phyloP scores from a whole-genome alignment of 2,329 filamentous ascomycete species.

The Trichoderma aggressivum region DNA sequence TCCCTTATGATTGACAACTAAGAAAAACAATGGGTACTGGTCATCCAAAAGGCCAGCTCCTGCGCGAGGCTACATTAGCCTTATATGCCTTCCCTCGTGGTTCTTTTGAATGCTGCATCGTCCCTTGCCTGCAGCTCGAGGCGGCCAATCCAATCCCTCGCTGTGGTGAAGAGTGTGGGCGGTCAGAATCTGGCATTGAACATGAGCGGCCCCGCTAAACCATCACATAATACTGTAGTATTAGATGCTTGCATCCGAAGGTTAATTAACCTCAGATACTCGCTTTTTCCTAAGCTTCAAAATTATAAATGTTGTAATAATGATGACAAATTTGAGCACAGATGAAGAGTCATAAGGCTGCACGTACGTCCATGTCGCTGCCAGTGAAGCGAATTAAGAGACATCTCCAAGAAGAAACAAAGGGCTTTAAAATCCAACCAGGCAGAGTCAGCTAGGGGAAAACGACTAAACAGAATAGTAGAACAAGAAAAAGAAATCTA shows the following conservation, averaged over 20 bases:
- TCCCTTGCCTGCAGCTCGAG: neutral
- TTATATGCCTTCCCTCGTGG: neutral
- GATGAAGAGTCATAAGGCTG: too few species aligned
- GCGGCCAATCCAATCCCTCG: neutral
- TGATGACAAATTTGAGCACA: neutral
- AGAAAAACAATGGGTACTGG: neutral
- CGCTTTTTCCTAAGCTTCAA: neutral
- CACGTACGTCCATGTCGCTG: too few species aligned
- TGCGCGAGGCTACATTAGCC: neutral
- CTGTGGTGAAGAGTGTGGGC: neutral
- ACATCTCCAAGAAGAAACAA: too few species aligned
- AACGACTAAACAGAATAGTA: too few species aligned
- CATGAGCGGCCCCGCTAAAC: neutral
- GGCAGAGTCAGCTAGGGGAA: too few species aligned
- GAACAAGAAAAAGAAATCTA: too few species aligned
- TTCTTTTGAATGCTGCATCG: neutral
- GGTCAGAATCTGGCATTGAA: neutral
- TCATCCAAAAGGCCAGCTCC: neutral
- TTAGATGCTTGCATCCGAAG: neutral
- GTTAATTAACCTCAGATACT: neutral
- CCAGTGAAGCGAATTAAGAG: too few species aligned
- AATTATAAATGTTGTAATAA: too few species aligned
- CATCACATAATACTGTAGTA: neutral
- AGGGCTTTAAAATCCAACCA: too few species aligned
- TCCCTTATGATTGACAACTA: neutral